Conservation (phyloP, 805 yeast genomes). For the Suhomyces tanzawaensis region DNA sequence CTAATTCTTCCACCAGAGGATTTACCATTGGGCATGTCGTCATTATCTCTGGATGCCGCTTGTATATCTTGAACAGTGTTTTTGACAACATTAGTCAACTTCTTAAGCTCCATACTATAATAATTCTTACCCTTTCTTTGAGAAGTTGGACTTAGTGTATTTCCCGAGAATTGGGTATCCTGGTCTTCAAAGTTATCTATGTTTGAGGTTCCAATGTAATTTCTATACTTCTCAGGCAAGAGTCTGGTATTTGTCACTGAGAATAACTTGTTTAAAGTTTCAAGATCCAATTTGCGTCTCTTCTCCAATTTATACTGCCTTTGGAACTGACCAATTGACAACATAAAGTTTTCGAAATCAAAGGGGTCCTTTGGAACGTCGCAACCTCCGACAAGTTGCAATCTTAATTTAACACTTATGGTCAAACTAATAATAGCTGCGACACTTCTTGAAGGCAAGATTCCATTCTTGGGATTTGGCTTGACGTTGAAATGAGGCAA, state of each 20-base stretch:
- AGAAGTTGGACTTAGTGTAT: constrained; percentile 1
- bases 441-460: constrained; percentile 64
- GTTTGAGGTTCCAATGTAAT: background rate
- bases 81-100: constrained; percentile 65
- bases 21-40: constrained; percentile 10
- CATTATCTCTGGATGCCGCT: constrained; percentile 9
- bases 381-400: constrained; percentile 32
- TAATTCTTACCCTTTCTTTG: constrained; percentile 25
- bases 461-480: constrained; percentile 50
- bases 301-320: constrained; percentile 57
- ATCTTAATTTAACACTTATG: constrained; percentile 64
- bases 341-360: constrained; percentile 66
- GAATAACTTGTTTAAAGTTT: constrained; percentile 44
- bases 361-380: constrained; percentile 82
- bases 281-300: constrained; percentile 54
- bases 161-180: background rate
- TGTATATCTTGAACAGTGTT: constrained; percentile 65
- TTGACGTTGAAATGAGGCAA: constrained; percentile 41
- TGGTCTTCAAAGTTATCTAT: constrained; percentile 1
- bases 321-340: constrained; percentile 74
- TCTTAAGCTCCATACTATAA: constrained; percentile 44
- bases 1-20: constrained; percentile 29
- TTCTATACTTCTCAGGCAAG: constrained; percentile 21
- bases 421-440: constrained; percentile 80
- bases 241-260: constrained; percentile 33